Conservation (phyloP, 495 filamentous ascomycete species). For the Hamigera avellanea region DNA sequence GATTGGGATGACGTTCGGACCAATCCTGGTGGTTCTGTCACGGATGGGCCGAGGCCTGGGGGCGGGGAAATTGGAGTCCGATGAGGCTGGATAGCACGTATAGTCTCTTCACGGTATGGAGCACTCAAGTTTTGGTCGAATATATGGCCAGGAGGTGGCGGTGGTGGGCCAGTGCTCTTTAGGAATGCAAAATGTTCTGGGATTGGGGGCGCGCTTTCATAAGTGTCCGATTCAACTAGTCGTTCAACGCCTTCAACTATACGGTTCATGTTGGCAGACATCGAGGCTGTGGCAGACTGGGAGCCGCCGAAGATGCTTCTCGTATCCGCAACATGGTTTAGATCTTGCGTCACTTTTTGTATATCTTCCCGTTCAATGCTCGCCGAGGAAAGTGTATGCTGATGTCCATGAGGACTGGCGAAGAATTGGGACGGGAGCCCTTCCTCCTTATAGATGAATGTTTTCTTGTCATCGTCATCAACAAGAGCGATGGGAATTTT, state of each 20-base stretch:
- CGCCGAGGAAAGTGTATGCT: slow-evolving; percentile 25
- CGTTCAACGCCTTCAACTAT: slow-evolving; percentile 52
- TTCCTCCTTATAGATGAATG: slow-evolving; percentile 45
- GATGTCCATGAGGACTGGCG: slow-evolving; percentile 28
- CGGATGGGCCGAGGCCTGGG: slow-evolving; percentile 24
- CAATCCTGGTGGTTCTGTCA: slow-evolving; percentile 14
- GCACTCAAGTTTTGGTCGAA: slow-evolving; percentile 13
- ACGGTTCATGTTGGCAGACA: slow-evolving; percentile 40
- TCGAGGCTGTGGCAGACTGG: slow-evolving; percentile 33
- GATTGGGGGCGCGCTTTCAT: slow-evolving; percentile 28
- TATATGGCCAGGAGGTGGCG: slow-evolving; percentile 16
- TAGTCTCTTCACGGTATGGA: slow-evolving; percentile 13
- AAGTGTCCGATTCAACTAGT: slow-evolving; percentile 45
- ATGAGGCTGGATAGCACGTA: slow-evolving; percentile 10
- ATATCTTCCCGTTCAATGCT: slow-evolving; percentile 37
- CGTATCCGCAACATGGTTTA: slow-evolving; percentile 20
- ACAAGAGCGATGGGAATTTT: slow-evolving; percentile 35
- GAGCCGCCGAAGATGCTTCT: slow-evolving; percentile 31
- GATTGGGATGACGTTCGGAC: slow-evolving; percentile 19
- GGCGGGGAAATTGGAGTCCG: slow-evolving; percentile 24
- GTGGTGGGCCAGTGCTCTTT: slow-evolving; percentile 10
- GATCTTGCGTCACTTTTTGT: slow-evolving; percentile 17
- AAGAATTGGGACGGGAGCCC: slow-evolving; percentile 39
- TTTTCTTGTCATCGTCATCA: slow-evolving; percentile 36
- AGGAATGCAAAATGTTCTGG: slow-evolving; percentile 16